Conservation (phyloP, 768 basidiomycete species). For the Postia placenta region DNA sequence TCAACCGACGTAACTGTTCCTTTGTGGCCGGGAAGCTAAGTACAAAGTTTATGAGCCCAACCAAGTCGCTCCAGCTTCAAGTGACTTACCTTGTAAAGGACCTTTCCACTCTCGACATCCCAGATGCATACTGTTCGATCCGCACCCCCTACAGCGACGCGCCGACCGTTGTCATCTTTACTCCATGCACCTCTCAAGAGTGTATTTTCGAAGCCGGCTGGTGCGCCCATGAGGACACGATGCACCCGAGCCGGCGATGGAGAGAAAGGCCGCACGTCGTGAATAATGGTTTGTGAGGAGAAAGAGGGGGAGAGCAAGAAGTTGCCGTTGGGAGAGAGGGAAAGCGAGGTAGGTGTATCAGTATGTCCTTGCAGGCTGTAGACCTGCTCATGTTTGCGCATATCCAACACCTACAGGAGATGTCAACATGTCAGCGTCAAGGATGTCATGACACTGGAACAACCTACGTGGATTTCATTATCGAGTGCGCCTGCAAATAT, state of each 20-base stretch:
- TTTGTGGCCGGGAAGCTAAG: constrained; percentile 89
- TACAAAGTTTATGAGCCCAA: background rate
- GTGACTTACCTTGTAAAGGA: constrained; percentile 68
- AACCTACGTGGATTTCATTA: constrained; percentile 89
- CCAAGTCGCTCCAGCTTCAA: background rate
- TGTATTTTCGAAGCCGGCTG: constrained; percentile 90
- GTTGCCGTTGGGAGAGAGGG: constrained; percentile 82
- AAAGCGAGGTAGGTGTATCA: constrained; percentile 91
- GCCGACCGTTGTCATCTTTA: constrained; percentile 71
- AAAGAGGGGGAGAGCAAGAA: constrained; percentile 89
- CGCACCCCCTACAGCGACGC: constrained; percentile 85
- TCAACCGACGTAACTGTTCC: constrained; percentile 95
- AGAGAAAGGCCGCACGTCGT: constrained; percentile 93
- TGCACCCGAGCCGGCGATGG: constrained; percentile 78
- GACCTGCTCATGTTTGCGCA: constrained; percentile 78
- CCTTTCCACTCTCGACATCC: constrained; percentile 74
- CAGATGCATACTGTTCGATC: constrained; percentile 84
- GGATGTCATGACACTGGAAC: constrained; percentile 1
- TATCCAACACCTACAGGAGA: constrained; percentile 70
- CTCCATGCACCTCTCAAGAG: constrained; percentile 87
- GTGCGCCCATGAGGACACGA: constrained; percentile 73
- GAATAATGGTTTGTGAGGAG: constrained; percentile 83
- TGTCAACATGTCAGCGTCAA: constrained; percentile 6
- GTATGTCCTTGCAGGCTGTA: constrained; percentile 79
- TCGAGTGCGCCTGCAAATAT: constrained; percentile 92